Evolutionary conservation across 805 yeast species (phyloP).

Genomic region (Citeromyces matritensis): DNA sequence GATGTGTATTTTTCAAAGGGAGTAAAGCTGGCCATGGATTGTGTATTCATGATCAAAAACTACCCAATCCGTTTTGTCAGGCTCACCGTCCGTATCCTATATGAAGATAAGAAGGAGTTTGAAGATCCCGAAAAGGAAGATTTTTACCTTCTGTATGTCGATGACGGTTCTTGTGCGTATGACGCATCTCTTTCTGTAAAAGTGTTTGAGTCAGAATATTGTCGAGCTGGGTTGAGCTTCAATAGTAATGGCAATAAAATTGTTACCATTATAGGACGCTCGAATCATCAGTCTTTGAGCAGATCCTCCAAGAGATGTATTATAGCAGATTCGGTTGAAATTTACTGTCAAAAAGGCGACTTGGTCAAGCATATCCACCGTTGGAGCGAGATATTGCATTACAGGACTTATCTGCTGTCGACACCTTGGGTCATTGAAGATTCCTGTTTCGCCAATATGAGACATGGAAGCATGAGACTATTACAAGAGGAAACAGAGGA

Average conservation of each 20-base stretch:
- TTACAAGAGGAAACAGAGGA: no score
- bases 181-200: neutral
- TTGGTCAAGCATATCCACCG: neutral
- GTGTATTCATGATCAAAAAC: conserved; percentile 18
- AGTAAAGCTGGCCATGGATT: conserved; percentile 3
- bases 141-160: neutral
- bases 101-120: conserved; percentile 12
- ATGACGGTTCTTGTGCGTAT: neutral
- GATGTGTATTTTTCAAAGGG: conserved; percentile 14
- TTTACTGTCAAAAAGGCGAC: no score
- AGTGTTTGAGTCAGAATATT: neutral
- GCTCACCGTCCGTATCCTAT: conserved; percentile 20
- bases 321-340: no score
- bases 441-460: no score
- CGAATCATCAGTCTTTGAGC: no score
- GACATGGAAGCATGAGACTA: no score
- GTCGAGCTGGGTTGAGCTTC: neutral
- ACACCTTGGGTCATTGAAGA: conserved; percentile 11
- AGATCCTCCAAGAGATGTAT: no score
- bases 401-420: conserved; percentile 84
- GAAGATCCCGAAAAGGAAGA: neutral
- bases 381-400: conserved; percentile 71
- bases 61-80: conserved; percentile 23
- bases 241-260: neutral
- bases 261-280: no score